Base-by-base conservation (phyloP, 805 yeast species). In the Barnettozyma vustinii region DNA sequence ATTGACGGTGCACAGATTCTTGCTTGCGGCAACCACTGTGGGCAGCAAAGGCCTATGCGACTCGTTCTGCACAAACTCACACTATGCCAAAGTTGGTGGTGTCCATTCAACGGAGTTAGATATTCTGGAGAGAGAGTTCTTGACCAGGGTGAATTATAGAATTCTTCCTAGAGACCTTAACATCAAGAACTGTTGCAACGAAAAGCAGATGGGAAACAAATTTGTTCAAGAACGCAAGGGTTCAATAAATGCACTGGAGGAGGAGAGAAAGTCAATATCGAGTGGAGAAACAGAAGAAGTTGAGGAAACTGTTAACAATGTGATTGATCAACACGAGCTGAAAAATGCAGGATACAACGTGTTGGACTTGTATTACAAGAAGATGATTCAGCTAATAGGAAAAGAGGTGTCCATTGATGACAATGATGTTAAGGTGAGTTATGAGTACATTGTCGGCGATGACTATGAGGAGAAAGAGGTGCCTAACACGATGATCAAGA, bases 51-150 rank as follows among this genome's bases (percentile, higher is more conserved):
- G 96, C 1, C 74, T 90, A 55, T 90, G 96, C 66, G 99, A 92
- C 68, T 84, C 91, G 23, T 92, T 94, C 66, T 91, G 94, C 67
- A 89, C 97, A 15, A 92, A 91, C 66, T 77, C 84, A 41, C 97
- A 94, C 65, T 92, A 94, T 61, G 96, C 98, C 12, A 87, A 86
- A 63, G 97, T 94, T 18, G 99, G 99, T 3, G 98, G 99, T 52
- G 85, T 90, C 5, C 88, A 88, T 40, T 70, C 84, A 43, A 76
- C 81, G 51, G 97, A 90, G 62, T 71, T 91, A 56, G 94, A 94
- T 65, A 75, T 92, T 48, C 72, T 92, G 42, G 99, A 92, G 63
- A 81, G 86, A 46, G 98, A 94, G 65, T 90, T 94, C 59, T 74
- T 92, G 41, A 77, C 78, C 44, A 73, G 90, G 52, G 92, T 92